Evolutionary conservation across 176 grass and related monocot species (phyloP), one percentile per base, ranked within the genome.

Genomic region (Olyra latifolia): DNA sequence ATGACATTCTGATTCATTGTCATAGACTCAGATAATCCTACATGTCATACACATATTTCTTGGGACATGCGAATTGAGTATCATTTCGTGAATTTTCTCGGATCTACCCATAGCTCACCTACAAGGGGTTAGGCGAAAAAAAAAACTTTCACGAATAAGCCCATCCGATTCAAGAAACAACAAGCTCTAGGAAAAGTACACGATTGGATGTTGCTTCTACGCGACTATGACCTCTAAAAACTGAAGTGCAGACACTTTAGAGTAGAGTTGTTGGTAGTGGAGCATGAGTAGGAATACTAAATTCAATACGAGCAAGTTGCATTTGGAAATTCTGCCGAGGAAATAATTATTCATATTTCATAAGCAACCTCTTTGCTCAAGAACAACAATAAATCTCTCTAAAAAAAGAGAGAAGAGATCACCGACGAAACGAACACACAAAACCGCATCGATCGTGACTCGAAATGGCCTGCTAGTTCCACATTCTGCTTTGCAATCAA

Each of bases 401-500:
- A 7, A 6, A 44, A 44, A 35, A 15, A 15, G 45, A 29, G 43
- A 59, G 43, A 71, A 24, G 10, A n/a, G 52, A 79, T 74, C 42
- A 81, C 56, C 49, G 20, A 61, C 28, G 14, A 24, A 13, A 61
- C n/a, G 14, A 24, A 8, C 13, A n/a, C 41, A 25, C 16, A 24
- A 58, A 47, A 9, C 5, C 11, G 6, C 29, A 49, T 11, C 11
- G 19, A 45, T 23, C 20, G 40, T 49, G 50, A 60, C 62, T 40
- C 82, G 72, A 32, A 77, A 54, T 28, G 10, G 22, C 10, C 30
- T 75, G 35, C 42, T 77, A 80, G 54, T 64, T 67, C 62, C 49
- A 64, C 48, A 40, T 74, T 38, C 16, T 85, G 46, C 48, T 85
- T 75, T 70, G 25, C 38, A 44, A 57, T 45, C 70, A 62, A 71